phyloP scores from a whole-genome alignment of 352 stramenopile genomes.

The Chrysophaeum taylorii region DNA sequence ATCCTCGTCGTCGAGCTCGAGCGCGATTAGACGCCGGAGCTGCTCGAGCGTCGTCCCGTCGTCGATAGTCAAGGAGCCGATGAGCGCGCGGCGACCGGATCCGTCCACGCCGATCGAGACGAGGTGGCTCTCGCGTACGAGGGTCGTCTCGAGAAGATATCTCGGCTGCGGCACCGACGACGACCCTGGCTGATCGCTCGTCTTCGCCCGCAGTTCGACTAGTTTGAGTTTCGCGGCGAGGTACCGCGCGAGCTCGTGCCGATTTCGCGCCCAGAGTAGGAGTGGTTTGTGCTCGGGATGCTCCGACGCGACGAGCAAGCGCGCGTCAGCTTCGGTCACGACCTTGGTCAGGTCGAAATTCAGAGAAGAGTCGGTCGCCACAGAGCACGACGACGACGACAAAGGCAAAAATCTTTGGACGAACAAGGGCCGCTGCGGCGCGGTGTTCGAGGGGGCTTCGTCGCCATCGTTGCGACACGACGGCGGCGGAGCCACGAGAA shows the following conservation, averaged over 20 bases:
- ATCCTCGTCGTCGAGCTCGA: slow-evolving; percentile 22
- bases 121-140: slow-evolving; percentile 11
- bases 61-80: slow-evolving; percentile 18
- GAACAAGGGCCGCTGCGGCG: background rate
- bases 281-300: background rate
- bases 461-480: background rate
- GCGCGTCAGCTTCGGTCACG: slow-evolving; percentile 7
- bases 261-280: background rate
- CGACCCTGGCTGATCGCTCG: too few relatives aligned
- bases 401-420: slow-evolving; percentile 2
- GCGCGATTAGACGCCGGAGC: background rate
- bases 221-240: slow-evolving; percentile 15
- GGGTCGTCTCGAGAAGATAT: slow-evolving; percentile 17
- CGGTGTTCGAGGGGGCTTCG: background rate
- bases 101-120: slow-evolving; percentile 11
- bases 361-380: background rate
- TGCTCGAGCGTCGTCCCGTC: slow-evolving; percentile 16
- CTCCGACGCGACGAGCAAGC: background rate
- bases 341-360: slow-evolving; percentile 8
- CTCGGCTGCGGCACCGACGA: too few relatives aligned
- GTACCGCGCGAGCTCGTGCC: background rate
- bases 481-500: background rate
- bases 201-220: background rate
- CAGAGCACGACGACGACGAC: background rate
- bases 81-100: background rate